Evolutionary conservation across 2,329 filamentous ascomycete species (phyloP), one percentile per base, ranked within the genome.

Genomic region (Xylariaceae sp.): DNA sequence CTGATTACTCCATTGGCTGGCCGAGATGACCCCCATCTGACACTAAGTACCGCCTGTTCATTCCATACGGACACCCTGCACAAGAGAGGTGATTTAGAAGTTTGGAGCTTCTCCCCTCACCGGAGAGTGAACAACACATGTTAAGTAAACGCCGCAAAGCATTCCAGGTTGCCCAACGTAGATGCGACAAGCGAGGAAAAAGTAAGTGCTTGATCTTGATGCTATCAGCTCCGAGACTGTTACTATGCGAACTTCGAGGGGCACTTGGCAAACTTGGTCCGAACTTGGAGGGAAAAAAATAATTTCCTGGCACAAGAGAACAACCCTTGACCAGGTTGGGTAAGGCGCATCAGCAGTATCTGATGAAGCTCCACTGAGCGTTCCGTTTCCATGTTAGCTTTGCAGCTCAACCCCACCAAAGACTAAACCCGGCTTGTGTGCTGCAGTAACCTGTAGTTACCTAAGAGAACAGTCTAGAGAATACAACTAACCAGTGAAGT

Each of bases 21-120:
- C 33, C 36, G 36, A 41, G 37, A 41, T 37, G 36, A 16, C 38
- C 39, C 43, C 34, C 46, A 47, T 49, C 48, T 46, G 47, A 51
- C 45, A 38, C 43, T 43, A 43, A 44, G 47, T 41, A 46, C 42
- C 38, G 33, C 26, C 30, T n/a, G n/a, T n/a, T n/a, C n/a, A n/a
- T n/a, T n/a, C n/a, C n/a, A n/a, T n/a, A n/a, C n/a, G n/a, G n/a
- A n/a, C n/a, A n/a, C n/a, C n/a, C n/a, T n/a, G n/a, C n/a, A n/a
- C n/a, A n/a, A n/a, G n/a, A n/a, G n/a, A n/a, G n/a, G n/a, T n/a
- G n/a, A n/a, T n/a, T n/a, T n/a, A n/a, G n/a, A n/a, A n/a, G n/a
- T n/a, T n/a, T n/a, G n/a, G n/a, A n/a, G 15, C 38, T 37, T 38
- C 34, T 46, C 32, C 9, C 14, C 7, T 9, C 14, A 24, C 21